Base-by-base conservation (phyloP, 2,329 filamentous ascomycete genomes). In the Bipolaris oryzae region DNA sequence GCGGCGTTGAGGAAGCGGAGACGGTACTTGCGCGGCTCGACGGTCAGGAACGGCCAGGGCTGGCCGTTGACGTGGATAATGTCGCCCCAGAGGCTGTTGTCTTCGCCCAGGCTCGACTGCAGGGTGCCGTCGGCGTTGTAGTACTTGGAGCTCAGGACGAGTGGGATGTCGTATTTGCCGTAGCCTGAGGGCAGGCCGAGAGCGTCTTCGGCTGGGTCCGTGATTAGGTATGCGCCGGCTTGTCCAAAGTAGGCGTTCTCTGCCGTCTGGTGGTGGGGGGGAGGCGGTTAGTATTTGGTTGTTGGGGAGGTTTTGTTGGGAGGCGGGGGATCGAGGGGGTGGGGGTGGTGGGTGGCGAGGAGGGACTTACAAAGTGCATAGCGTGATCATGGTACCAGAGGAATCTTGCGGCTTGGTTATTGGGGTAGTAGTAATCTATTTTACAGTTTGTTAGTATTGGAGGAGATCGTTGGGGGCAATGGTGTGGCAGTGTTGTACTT, bases 11-110 rank as follows among this genome's bases (percentile, higher is more conserved):
- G 77, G 61, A 86, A 74, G 11, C 84, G 75, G 62, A 87, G 80
- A 34, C 84, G 82, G 66, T 87, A 87, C 68, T 86, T 87, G 66
- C 84, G 80, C 6, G 83, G 84, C 70, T 87, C 81, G 3, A 86
- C 84, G n/a, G 80, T 77, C 9, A 85, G 62, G 60, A 78, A 86
- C 2, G 85, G 85, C 84, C 84, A 87, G 5, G 84, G 84, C 62
- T 84, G 80, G 1, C 82, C 82, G 65, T 87, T 86, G 37, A 86
- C 84, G 37, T 86, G 81, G 53, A 86, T 85, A 10, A 84, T 75
- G 63, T 87, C 84, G 45, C 84, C 84, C 60, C 78, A 85, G 20
- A 85, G 77, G 57, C 78, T 82, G 9, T 74, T 73, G 0, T 70
- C 75, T 62, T 86, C 82, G n/a, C 76, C 74, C 3, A 72, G 74